phyloP scores from a whole-genome alignment of 345 rosid genomes.

The Kernera saxatilis region DNA sequence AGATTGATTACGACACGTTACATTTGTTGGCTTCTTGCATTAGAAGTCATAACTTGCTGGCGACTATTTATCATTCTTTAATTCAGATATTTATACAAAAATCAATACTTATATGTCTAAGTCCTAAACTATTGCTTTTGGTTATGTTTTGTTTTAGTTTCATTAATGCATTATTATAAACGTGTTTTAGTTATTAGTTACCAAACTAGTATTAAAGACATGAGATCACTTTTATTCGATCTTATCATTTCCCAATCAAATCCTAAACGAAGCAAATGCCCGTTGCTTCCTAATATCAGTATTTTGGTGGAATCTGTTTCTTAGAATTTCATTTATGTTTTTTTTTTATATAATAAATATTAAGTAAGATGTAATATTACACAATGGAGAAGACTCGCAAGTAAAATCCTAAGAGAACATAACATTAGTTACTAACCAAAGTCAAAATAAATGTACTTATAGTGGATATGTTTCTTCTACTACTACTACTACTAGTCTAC shows the following conservation, averaged over 20 bases:
- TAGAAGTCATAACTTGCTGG: conserved; percentile 7
- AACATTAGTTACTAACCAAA: neutral
- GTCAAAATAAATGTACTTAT: neutral
- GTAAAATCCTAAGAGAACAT: neutral
- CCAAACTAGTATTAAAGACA: neutral
- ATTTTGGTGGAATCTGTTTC: neutral
- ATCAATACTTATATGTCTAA: neutral
- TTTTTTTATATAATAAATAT: too few relatives aligned
- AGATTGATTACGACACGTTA: conserved; percentile 8
- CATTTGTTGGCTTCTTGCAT: conserved; percentile 15
- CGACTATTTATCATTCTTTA: conserved; percentile 6
- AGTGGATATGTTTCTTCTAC: neutral
- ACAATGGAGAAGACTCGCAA: neutral
- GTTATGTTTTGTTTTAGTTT: neutral
- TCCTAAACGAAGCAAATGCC: neutral
- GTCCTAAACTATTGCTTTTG: neutral
- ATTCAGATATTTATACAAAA: neutral
- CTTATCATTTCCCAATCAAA: neutral
- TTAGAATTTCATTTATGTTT: neutral
- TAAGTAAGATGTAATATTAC: neutral
- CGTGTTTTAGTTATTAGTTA: neutral
- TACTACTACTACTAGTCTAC: neutral
- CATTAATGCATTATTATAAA: neutral
- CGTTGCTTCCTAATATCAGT: neutral
- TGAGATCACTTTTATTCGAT: neutral